These are phyloP conservation scores for Ascochyta clinopodiicola DNA, from an alignment of 2,329 filamentous ascomycete species.

Conservation along the genomic window DNA sequence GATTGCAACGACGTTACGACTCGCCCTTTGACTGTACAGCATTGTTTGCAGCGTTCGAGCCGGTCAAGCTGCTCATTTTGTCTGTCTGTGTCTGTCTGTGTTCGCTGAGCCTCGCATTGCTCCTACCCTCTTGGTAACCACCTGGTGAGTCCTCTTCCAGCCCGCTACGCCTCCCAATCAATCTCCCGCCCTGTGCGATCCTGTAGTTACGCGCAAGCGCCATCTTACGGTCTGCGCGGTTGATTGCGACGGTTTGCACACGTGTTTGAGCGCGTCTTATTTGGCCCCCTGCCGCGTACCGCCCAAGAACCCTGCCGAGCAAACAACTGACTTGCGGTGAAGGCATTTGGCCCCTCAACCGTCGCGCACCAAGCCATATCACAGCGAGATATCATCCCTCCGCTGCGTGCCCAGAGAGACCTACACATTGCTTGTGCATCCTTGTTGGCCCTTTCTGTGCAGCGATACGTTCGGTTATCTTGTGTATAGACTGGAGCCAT, in stretches of 20 bases:
- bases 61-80: not conserved
- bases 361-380: slow-evolving; percentile 8
- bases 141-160: slow-evolving; percentile 24
- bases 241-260: slow-evolving; percentile 39
- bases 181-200: not conserved
- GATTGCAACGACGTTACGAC: slow-evolving; percentile 52
- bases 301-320: slow-evolving; percentile 28
- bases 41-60: slow-evolving; percentile 49
- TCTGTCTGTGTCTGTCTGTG: not conserved
- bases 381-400: slow-evolving; percentile 34
- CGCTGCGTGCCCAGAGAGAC: slow-evolving; percentile 38
- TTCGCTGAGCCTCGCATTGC: slow-evolving; percentile 17
- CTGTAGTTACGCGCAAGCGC: not conserved
- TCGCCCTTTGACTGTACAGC: slow-evolving; percentile 47
- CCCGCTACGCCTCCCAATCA: not conserved
- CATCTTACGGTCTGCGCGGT: not conserved
- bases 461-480: slow-evolving; percentile 35
- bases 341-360: slow-evolving; percentile 30
- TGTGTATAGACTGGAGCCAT: slow-evolving; percentile 27
- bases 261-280: slow-evolving; percentile 34
- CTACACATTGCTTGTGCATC: not conserved
- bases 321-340: slow-evolving; percentile 48
- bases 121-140: slow-evolving; percentile 22
- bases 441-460: not conserved
- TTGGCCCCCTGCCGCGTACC: slow-evolving; percentile 34